Percentiles rank a stretch among this genome's conserved stretches.
These are phyloP conservation scores for Aspergillus transmontanensis DNA, from an alignment of 2,329 filamentous ascomycete genomes.

Conservation along the genomic window DNA sequence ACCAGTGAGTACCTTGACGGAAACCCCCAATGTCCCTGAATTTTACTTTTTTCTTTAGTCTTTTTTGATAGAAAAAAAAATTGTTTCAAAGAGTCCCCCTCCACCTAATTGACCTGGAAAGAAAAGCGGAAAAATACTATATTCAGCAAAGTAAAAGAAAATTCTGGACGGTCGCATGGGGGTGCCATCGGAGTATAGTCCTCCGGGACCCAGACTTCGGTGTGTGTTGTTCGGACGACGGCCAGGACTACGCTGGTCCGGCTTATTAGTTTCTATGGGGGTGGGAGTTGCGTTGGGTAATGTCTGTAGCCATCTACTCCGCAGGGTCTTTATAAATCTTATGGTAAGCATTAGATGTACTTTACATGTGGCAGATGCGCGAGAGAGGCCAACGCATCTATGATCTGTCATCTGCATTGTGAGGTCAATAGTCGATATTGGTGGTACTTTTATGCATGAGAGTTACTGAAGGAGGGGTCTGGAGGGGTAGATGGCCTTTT, in stretches of 20 bases:
- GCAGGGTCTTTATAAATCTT: not conserved
- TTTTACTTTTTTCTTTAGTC: not conserved
- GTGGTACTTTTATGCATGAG: not conserved
- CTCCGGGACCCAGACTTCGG: constrained; percentile 21
- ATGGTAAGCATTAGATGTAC: not conserved
- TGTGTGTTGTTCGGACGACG: not conserved
- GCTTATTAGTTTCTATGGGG: not conserved
- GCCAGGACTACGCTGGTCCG: constrained; percentile 2
- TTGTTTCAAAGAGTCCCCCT: not conserved
- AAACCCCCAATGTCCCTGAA: not conserved
- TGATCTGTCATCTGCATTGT: not conserved
- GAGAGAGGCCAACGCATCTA: not conserved
- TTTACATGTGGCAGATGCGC: not conserved
- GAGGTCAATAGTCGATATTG: not conserved
- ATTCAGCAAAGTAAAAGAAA: not conserved
- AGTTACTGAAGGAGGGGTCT: not conserved
- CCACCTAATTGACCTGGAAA: not conserved
- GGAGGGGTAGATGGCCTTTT: not conserved
- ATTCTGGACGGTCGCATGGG: constrained; percentile 3
- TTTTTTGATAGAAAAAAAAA: not conserved
- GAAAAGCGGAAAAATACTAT: not conserved
- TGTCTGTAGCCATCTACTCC: not conserved
- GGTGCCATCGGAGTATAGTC: constrained; percentile 26
- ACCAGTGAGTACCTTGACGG: not conserved
- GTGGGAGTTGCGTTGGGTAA: not conserved